Conservation (phyloP, 106 monocot species). For the Allium sativum region DNA sequence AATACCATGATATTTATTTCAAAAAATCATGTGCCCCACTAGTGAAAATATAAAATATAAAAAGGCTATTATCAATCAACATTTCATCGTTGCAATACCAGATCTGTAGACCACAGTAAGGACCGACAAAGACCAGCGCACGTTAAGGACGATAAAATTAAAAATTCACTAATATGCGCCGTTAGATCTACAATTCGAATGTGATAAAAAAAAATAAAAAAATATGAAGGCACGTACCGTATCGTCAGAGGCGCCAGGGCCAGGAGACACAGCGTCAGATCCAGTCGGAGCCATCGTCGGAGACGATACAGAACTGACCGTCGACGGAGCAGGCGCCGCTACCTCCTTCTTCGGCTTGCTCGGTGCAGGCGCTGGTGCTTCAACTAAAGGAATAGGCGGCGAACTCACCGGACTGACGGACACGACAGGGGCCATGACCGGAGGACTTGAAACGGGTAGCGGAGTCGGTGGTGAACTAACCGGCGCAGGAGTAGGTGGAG, state of each 20-base stretch:
- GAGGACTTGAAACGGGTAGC: not conserved
- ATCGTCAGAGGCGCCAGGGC: conserved; percentile 1
- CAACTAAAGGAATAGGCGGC: not conserved
- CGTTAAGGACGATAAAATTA: too few species aligned
- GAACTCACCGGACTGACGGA: not conserved
- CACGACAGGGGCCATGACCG: not conserved
- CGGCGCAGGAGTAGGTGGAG: not conserved
- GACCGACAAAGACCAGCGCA: too few species aligned
- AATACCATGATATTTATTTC: too few species aligned
- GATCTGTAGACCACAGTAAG: too few species aligned
- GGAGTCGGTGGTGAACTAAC: not conserved
- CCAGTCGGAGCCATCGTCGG: not conserved
- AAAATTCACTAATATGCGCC: too few species aligned
- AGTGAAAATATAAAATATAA: too few species aligned
- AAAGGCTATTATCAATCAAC: too few species aligned
- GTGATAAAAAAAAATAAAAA: not conserved
- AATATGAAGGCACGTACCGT: not conserved
- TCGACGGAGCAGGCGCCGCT: not conserved
- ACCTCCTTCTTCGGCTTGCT: not conserved
- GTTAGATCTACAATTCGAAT: not conserved
- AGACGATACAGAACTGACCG: not conserved
- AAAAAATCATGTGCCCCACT: too few species aligned
- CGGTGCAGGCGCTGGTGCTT: not conserved
- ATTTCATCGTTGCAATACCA: too few species aligned
- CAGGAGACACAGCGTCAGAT: not conserved